Evolutionary conservation across 768 basidiomycete species (phyloP).

Genomic region (Chiua virens): DNA sequence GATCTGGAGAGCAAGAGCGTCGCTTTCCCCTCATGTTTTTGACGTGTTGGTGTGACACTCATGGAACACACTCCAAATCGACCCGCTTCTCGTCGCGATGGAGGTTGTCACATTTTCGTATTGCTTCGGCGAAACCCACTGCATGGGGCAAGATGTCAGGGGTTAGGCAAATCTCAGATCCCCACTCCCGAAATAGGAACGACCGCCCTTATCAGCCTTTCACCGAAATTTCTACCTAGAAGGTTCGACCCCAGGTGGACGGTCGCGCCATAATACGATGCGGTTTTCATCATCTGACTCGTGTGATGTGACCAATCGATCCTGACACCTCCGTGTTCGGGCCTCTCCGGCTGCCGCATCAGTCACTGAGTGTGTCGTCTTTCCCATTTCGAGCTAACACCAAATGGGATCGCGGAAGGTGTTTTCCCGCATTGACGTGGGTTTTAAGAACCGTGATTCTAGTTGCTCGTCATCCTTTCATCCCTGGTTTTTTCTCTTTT

Average conservation of each 20-base stretch:
- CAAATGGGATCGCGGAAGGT: slow-evolving; percentile 20
- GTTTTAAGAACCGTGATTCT: slow-evolving; percentile 1
- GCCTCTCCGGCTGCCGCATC: slow-evolving; percentile 13
- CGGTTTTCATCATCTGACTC: slow-evolving; percentile 20
- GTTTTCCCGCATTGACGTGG: slow-evolving; percentile 16
- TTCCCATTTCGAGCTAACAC: neutral
- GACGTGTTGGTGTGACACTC: slow-evolving; percentile 15
- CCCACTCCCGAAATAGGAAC: neutral
- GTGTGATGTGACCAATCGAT: slow-evolving; percentile 20
- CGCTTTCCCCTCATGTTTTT: slow-evolving; percentile 23
- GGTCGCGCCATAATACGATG: slow-evolving; percentile 4
- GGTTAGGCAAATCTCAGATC: slow-evolving; percentile 27
- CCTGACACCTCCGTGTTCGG: slow-evolving; percentile 7
- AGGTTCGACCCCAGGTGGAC: slow-evolving; percentile 1
- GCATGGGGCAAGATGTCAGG: slow-evolving; percentile 7
- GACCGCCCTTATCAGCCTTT: slow-evolving; percentile 30
- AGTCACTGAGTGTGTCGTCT: neutral
- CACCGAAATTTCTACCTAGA: slow-evolving; percentile 18
- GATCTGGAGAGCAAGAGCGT: neutral
- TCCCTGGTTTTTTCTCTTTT: too few relatives aligned
- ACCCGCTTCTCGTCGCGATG: too few relatives aligned
- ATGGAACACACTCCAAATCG: slow-evolving; percentile 1
- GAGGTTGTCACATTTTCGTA: neutral
- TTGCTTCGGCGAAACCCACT: slow-evolving; percentile 21
- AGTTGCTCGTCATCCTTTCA: too few relatives aligned